Evolutionary conservation across 805 yeast genomes (phyloP).

Genomic region (Yarrowia sp.): DNA sequence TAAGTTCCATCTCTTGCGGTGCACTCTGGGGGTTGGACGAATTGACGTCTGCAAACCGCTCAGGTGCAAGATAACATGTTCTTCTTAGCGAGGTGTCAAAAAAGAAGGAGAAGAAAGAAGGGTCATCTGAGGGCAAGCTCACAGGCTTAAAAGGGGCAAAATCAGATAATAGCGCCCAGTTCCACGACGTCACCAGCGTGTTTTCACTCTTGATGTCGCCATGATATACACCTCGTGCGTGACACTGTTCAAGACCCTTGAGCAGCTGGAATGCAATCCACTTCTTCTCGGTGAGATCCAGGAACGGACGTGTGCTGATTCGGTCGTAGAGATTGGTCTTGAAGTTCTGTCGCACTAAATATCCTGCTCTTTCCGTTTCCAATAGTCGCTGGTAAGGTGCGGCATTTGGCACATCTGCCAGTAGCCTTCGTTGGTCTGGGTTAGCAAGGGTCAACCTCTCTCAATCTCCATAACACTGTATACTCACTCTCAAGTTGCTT

Average conservation of each 20-base stretch:
- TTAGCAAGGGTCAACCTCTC: constrained; percentile 26
- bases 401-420: constrained; percentile 57
- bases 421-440: constrained; percentile 40
- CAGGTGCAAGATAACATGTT: constrained; percentile 91
- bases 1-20: constrained; percentile 34
- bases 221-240: constrained; percentile 60
- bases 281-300: constrained; percentile 72
- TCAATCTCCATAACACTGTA: not conserved
- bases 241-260: constrained; percentile 60
- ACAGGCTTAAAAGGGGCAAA: constrained; percentile 84
- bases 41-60: constrained; percentile 52
- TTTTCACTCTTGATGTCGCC: constrained; percentile 94
- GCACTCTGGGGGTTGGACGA: constrained; percentile 27
- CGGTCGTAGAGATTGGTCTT: constrained; percentile 83
- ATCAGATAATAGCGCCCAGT: constrained; percentile 79
- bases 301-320: constrained; percentile 78
- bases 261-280: constrained; percentile 84
- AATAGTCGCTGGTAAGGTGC: constrained; percentile 69
- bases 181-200: constrained; percentile 80
- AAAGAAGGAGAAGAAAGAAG: constrained; percentile 85
- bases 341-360: constrained; percentile 76
- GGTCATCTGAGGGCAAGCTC: constrained; percentile 85
- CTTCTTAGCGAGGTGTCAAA: constrained; percentile 88
- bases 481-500: constrained; percentile 31
- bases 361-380: constrained; percentile 90